phyloP scores from a whole-genome alignment of 108 stramenopile species.

The Skeletonema costatum region DNA sequence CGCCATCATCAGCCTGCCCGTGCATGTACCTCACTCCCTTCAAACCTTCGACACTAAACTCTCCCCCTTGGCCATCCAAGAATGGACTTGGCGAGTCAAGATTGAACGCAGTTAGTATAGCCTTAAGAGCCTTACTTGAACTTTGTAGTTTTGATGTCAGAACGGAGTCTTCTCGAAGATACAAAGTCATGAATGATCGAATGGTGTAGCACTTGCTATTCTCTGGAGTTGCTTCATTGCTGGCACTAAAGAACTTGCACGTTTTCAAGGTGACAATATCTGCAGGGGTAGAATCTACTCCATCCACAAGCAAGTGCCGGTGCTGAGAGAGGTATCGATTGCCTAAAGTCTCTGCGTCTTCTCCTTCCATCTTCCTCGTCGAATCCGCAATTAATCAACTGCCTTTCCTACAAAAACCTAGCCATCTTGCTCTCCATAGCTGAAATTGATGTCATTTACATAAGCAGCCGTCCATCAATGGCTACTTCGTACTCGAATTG shows the following conservation, averaged over 20 bases:
- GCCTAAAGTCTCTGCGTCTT: background rate
- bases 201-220: conserved; percentile 18
- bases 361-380: background rate
- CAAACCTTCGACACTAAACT: conserved; percentile 17
- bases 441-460: background rate
- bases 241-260: conserved; percentile 19
- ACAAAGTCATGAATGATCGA: conserved; percentile 30
- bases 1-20: conserved; percentile 21
- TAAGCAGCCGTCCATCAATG: background rate
- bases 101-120: conserved; percentile 26
- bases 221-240: background rate
- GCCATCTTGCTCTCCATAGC: conserved; percentile 13
- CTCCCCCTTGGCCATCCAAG: background rate
- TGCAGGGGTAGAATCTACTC: conserved; percentile 6
- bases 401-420: conserved; percentile 11
- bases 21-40: conserved; percentile 26
- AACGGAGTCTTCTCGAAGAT: conserved; percentile 33
- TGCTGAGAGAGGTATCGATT: background rate
- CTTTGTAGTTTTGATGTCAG: conserved; percentile 5
- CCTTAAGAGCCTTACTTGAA: conserved; percentile 28
- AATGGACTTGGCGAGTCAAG: conserved; percentile 22
- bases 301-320: conserved; percentile 15
- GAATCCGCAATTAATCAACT: conserved; percentile 17
- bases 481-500: conserved; percentile 25
- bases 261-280: background rate